A percentile compares a stretch with the other conserved stretches of the same genome.
phyloP scores from a whole-genome alignment of 1,284 basidiomycete species.

The Abortiporus biennis region DNA sequence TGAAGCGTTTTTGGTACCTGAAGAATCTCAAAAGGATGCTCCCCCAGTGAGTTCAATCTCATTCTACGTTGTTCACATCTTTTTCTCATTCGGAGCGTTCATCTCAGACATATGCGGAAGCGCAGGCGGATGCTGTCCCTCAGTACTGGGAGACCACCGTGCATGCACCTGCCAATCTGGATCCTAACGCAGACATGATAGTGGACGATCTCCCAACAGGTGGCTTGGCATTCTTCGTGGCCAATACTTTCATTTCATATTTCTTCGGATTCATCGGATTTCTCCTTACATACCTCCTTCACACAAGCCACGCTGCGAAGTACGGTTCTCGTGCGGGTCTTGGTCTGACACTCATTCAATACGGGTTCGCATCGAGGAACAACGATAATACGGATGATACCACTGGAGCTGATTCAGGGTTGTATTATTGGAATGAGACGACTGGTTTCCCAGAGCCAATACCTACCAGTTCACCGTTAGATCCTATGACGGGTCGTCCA shows the following conservation, averaged over 20 bases:
- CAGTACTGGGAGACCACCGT: conserved; percentile 98
- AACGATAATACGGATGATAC: conserved; percentile 18
- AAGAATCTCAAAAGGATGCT: conserved; percentile 75
- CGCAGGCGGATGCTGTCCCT: conserved; percentile 88
- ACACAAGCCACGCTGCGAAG: conserved; percentile 93
- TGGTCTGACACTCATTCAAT: conserved; percentile 92
- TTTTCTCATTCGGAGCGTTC: conserved; percentile 3
- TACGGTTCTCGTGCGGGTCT: conserved; percentile 92
- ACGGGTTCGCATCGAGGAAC: conserved; percentile 59
- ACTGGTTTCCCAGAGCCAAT: conserved; percentile 3
- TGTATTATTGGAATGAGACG: conserved; percentile 12
- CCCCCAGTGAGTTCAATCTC: conserved; percentile 64
- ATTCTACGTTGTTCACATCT: neutral
- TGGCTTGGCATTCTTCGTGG: conserved; percentile 61
- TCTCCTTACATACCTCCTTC: conserved; percentile 88
- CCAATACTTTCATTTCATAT: conserved; percentile 84
- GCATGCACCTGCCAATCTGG: conserved; percentile 57
- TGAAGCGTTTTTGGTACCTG: conserved; percentile 64
- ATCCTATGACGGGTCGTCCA: neutral
- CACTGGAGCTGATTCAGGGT: neutral
- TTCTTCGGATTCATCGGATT: conserved; percentile 98
- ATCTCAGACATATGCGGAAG: conserved; percentile 77
- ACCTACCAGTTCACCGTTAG: neutral
- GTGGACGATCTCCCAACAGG: conserved; percentile 75
- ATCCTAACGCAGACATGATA: conserved; percentile 57